Evolutionary conservation across 73 alveolate species (phyloP).

Genomic region (Paramecium bursaria): DNA sequence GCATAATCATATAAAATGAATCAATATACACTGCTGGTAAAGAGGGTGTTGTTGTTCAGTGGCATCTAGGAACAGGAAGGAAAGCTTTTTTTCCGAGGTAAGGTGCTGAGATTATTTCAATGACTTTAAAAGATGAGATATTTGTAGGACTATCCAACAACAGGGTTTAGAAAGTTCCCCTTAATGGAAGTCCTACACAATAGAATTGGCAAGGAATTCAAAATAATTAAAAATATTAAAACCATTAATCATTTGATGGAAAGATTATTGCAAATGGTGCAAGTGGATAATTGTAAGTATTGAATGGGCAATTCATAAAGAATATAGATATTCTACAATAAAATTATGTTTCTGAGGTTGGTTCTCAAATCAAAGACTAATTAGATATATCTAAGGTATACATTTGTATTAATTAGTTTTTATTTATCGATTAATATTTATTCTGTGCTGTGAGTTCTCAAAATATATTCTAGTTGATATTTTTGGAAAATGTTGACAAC

Average conservation of each 20-base stretch:
- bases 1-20: background rate
- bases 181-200: background rate
- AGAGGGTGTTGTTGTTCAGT: conserved; percentile 51
- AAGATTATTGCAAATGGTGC: conserved; percentile 2
- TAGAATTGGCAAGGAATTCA: conserved; percentile 4
- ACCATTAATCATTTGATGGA: background rate
- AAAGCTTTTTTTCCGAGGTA: conserved; percentile 53
- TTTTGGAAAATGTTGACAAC: conserved; percentile 30
- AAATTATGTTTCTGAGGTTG: too few relatives aligned
- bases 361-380: too few relatives aligned
- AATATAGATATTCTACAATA: too few relatives aligned
- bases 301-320: too few relatives aligned
- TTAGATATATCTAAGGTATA: too few relatives aligned
- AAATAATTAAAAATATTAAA: conserved; percentile 7
- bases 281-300: background rate
- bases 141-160: too few relatives aligned
- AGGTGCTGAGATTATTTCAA: conserved; percentile 23
- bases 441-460: background rate
- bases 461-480: background rate
- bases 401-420: background rate
- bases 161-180: background rate
- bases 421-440: conserved; percentile 13
- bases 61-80: conserved; percentile 49
- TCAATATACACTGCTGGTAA: conserved; percentile 44
- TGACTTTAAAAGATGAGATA: conserved; percentile 6